These are phyloP conservation scores for Limtongia smithiae DNA, from an alignment of 805 yeast species.

Conservation along the genomic window DNA sequence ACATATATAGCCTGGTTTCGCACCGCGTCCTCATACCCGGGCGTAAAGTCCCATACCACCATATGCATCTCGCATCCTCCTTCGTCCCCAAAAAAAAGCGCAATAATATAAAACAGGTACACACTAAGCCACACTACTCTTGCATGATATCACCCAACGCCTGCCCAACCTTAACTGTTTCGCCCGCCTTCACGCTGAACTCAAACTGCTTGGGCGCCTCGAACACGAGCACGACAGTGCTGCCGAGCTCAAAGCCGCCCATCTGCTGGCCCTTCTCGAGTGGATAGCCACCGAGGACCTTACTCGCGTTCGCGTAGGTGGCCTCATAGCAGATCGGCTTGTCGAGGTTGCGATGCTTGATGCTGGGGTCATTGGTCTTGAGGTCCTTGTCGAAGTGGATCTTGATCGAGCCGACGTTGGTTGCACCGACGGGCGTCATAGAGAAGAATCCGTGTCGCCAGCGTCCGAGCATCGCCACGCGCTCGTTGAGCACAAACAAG, in stretches of 20 bases:
- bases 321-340: constrained; percentile 78
- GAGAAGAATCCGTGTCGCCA: constrained; percentile 97
- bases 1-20: no score
- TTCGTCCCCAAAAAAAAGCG: no score
- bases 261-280: constrained; percentile 87
- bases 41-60: no score
- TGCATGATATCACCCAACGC: constrained; percentile 38
- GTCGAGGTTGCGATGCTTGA: constrained; percentile 54
- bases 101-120: background rate
- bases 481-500: constrained; percentile 84
- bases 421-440: constrained; percentile 99
- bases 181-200: constrained; percentile 68
- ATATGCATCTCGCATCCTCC: no score
- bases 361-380: constrained; percentile 57
- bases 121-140: background rate
- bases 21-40: no score
- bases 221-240: constrained; percentile 93
- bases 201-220: constrained; percentile 86
- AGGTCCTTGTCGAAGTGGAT: constrained; percentile 88
- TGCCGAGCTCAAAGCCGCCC: constrained; percentile 95
- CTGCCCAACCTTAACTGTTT: constrained; percentile 82
- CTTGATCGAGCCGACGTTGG: constrained; percentile 93
- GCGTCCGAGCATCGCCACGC: constrained; percentile 90
- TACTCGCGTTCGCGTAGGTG: constrained; percentile 75
- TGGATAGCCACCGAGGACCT: constrained; percentile 79